Conservation (phyloP, 371 early-diverging fungal genomes). For the Apophysomyces variabilis region DNA sequence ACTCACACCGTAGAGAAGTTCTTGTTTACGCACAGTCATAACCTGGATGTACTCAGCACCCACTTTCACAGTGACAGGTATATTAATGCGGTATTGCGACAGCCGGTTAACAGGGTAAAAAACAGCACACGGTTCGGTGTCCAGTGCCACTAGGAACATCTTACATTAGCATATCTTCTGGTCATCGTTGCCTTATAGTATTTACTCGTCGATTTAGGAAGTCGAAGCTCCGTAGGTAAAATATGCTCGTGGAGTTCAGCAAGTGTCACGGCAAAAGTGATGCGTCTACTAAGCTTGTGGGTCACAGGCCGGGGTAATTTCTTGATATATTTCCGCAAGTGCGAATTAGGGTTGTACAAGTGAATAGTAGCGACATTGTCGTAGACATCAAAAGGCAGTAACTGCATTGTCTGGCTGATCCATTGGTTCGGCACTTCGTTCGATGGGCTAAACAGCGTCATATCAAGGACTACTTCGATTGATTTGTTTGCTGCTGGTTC, state of each 20-base stretch:
- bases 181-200: background rate
- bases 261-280: constrained; percentile 65
- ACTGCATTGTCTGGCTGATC: constrained; percentile 69
- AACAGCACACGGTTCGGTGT: constrained; percentile 61
- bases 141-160: constrained; percentile 53
- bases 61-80: constrained; percentile 81
- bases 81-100: constrained; percentile 48
- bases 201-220: constrained; percentile 74
- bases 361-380: constrained; percentile 54
- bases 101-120: constrained; percentile 66
- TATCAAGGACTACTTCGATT: constrained; percentile 80
- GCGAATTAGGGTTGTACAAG: constrained; percentile 78
- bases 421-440: constrained; percentile 80
- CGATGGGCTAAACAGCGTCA: constrained; percentile 70
- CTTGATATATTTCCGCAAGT: constrained; percentile 67
- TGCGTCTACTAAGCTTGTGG: constrained; percentile 55
- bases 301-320: constrained; percentile 55
- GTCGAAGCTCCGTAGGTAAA: constrained; percentile 62
- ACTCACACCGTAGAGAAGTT: constrained; percentile 63
- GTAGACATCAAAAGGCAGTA: constrained; percentile 65
- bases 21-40: constrained; percentile 61
- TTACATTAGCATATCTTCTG: background rate
- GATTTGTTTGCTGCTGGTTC: constrained; percentile 56
- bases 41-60: constrained; percentile 81
- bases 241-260: constrained; percentile 73